Evolutionary conservation across 202 grass and related monocot genomes (phyloP).

Genomic region (Panicum hallii): DNA sequence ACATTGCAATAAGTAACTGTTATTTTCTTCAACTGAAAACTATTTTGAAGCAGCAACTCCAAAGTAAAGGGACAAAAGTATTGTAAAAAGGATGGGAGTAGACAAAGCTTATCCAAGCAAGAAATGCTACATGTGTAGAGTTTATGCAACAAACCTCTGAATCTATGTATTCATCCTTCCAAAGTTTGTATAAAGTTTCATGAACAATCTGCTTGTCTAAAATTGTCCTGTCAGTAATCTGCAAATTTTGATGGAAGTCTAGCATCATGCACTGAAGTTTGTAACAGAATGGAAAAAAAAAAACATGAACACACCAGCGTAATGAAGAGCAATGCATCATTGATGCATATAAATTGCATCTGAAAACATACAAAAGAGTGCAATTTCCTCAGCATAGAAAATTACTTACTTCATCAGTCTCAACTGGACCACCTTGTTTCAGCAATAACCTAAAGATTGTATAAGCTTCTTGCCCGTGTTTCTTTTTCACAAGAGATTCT

Average conservation of each 20-base stretch:
- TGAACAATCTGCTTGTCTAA: slow-evolving; percentile 76
- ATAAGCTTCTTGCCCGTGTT: slow-evolving; percentile 81
- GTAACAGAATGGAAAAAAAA: slow-evolving; percentile 10
- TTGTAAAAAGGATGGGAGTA: slow-evolving; percentile 14
- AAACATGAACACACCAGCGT: slow-evolving; percentile 26
- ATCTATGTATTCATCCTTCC: slow-evolving; percentile 80
- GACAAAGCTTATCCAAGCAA: slow-evolving; percentile 11
- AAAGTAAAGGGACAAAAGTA: not conserved
- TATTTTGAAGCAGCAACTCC: slow-evolving; percentile 3
- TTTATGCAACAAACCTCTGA: slow-evolving; percentile 55
- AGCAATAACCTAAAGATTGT: slow-evolving; percentile 81
- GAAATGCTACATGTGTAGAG: slow-evolving; percentile 20
- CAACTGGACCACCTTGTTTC: slow-evolving; percentile 47
- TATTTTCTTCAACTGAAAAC: not conserved
- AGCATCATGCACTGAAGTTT: slow-evolving; percentile 34
- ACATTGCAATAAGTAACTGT: not conserved
- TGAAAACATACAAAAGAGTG: slow-evolving; percentile 12
- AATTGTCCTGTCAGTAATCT: slow-evolving; percentile 80
- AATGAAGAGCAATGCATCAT: slow-evolving; percentile 42
- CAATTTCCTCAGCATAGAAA: slow-evolving; percentile 38
- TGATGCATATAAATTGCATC: slow-evolving; percentile 3
- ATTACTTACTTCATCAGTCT: slow-evolving; percentile 78
- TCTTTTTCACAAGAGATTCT: slow-evolving; percentile 75
- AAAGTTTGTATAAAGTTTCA: slow-evolving; percentile 76
- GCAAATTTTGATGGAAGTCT: slow-evolving; percentile 44